Evolutionary conservation across 2,329 filamentous ascomycete genomes (phyloP).

Genomic region (Neofusicoccum umdonicola): DNA sequence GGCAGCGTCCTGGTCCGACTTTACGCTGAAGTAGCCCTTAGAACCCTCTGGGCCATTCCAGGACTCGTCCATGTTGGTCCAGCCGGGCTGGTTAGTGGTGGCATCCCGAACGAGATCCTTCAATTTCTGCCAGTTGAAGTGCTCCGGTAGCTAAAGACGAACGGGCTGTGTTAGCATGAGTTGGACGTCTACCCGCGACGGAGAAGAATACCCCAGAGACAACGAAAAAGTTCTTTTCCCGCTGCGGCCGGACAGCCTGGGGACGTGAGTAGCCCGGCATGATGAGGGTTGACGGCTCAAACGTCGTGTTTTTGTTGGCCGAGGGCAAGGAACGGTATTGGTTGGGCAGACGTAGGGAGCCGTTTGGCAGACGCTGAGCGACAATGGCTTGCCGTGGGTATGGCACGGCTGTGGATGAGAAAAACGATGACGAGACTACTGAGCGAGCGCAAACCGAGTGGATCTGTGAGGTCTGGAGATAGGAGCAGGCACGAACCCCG

Average conservation of each 20-base stretch:
- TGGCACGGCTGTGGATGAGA: neutral
- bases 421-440: neutral
- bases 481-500: neutral
- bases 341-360: conserved; percentile 7
- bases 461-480: neutral
- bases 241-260: neutral
- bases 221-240: conserved; percentile 18
- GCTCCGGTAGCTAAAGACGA: conserved; percentile 11
- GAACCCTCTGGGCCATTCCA: conserved; percentile 24
- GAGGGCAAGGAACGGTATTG: neutral
- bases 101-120: conserved; percentile 36
- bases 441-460: neutral
- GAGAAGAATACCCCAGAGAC: conserved; percentile 15
- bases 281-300: neutral
- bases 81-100: conserved; percentile 36
- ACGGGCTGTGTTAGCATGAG: neutral
- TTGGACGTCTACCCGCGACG: too few relatives aligned
- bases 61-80: conserved; percentile 32
- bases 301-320: neutral
- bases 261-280: conserved; percentile 5
- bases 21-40: conserved; percentile 37
- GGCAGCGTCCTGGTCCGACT: conserved; percentile 33
- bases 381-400: conserved; percentile 10
- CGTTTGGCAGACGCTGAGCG: conserved; percentile 12
- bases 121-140: conserved; percentile 34